Conservation (phyloP, 2,329 filamentous ascomycete species). For the Aspergillus sp. region DNA sequence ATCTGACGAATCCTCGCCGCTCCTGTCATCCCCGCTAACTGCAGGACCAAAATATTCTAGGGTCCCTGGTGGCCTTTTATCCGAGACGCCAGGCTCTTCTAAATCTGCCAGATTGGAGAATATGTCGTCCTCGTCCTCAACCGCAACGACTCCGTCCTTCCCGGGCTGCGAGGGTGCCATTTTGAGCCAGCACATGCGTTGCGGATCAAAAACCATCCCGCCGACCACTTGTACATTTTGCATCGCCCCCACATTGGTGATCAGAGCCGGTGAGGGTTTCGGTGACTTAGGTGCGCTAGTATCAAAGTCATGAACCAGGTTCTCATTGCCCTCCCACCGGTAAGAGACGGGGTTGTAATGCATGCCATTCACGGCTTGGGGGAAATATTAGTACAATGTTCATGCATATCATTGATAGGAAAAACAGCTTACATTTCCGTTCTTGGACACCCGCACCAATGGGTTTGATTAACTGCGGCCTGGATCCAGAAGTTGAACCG, state of each 20-base stretch:
- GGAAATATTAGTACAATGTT: constrained; percentile 12
- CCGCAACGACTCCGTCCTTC: constrained; percentile 43
- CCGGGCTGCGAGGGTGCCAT: constrained; percentile 52
- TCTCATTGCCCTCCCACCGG: constrained; percentile 96
- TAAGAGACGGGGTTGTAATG: constrained; percentile 85
- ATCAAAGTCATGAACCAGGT: constrained; percentile 75
- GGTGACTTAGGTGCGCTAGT: constrained; percentile 44
- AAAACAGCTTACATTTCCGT: constrained; percentile 68
- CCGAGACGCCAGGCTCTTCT: constrained; percentile 52
- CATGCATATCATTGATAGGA: background rate
- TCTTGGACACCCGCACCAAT: constrained; percentile 71
- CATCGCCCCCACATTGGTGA: constrained; percentile 81
- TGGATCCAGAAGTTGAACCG: constrained; percentile 44
- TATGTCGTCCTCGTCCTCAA: constrained; percentile 86
- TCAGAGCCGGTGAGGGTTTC: constrained; percentile 64
- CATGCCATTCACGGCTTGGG: constrained; percentile 85
- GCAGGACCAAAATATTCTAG: constrained; percentile 27
- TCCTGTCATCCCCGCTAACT: constrained; percentile 39
- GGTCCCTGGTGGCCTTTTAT: constrained; percentile 22
- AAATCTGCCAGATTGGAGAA: constrained; percentile 95
- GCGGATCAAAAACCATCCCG: constrained; percentile 98
- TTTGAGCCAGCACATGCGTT: constrained; percentile 97
- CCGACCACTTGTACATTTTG: constrained; percentile 91
- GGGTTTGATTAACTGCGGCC: constrained; percentile 87
- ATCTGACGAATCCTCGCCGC: constrained; percentile 53